Conservation (phyloP, 2,329 filamentous ascomycete species). For the Botryosphaeria agaves region DNA sequence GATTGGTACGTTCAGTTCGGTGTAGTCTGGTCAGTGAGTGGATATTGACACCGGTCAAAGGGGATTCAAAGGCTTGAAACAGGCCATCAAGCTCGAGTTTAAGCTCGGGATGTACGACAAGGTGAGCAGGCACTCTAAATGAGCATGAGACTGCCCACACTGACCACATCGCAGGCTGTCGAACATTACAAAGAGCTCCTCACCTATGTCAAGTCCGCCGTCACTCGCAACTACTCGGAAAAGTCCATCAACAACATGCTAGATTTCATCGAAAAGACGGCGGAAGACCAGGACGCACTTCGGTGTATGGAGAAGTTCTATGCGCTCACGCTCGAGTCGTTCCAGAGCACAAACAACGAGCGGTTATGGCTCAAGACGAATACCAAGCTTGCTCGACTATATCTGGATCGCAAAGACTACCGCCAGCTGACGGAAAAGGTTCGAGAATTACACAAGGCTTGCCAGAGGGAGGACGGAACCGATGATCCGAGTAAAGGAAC, state of each 20-base stretch:
- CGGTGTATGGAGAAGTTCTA: conserved; percentile 91
- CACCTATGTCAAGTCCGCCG: conserved; percentile 91
- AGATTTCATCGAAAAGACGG: conserved; percentile 88
- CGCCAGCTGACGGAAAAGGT: conserved; percentile 63
- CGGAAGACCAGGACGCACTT: conserved; percentile 52
- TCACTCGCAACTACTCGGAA: conserved; percentile 95
- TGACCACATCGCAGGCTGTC: conserved; percentile 44
- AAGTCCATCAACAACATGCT: conserved; percentile 99
- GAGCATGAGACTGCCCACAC: no score
- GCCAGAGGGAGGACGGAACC: conserved; percentile 69
- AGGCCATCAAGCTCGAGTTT: conserved; percentile 95
- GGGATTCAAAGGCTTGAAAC: conserved; percentile 95
- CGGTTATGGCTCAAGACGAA: conserved; percentile 95
- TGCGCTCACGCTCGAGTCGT: conserved; percentile 78
- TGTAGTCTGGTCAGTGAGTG: neutral
- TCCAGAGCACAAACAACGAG: conserved; percentile 96
- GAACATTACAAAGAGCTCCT: conserved; percentile 89
- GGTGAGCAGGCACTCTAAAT: conserved; percentile 26
- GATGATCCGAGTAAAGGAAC: conserved; percentile 94
- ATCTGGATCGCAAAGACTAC: conserved; percentile 86
- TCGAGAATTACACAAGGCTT: conserved; percentile 73
- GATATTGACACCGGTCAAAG: conserved; percentile 12
- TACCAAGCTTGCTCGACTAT: conserved; percentile 84
- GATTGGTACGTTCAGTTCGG: conserved; percentile 49
- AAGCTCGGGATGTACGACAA: conserved; percentile 76